phyloP scores from a whole-genome alignment of 2,329 filamentous ascomycete genomes.

The Pseudogymnoascus sp. region DNA sequence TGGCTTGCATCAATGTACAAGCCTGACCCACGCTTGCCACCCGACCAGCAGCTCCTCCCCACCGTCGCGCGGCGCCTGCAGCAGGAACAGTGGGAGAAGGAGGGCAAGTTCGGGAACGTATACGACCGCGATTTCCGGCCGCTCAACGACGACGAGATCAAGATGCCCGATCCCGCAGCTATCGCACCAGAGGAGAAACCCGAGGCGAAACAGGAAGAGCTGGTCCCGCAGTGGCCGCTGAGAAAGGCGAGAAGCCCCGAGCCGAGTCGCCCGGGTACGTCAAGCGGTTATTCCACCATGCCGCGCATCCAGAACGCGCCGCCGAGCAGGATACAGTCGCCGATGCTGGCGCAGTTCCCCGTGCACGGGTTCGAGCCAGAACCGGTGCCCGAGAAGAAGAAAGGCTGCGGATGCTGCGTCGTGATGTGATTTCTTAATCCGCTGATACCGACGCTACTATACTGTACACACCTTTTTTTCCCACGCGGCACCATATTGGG shows the following conservation, averaged over 20 bases:
- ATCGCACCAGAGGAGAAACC: conserved; percentile 24
- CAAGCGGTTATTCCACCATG: conserved; percentile 49
- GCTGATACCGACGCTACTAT: not conserved
- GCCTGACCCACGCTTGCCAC: conserved; percentile 85
- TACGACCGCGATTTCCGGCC: conserved; percentile 86
- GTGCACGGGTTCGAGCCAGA: conserved; percentile 31
- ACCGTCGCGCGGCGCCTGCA: conserved; percentile 86
- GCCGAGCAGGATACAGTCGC: conserved; percentile 19
- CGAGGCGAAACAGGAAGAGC: conserved; percentile 27
- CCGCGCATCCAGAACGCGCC: conserved; percentile 45
- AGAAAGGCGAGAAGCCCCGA: conserved; percentile 40
- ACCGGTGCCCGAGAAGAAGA: conserved; percentile 34
- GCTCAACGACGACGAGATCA: conserved; percentile 57
- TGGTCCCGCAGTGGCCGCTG: conserved; percentile 50
- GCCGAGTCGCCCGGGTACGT: conserved; percentile 37
- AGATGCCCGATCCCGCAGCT: conserved; percentile 9
- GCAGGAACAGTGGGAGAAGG: conserved; percentile 91
- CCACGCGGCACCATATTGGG: not conserved
- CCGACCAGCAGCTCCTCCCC: conserved; percentile 89
- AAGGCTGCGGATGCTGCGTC: conserved; percentile 40
- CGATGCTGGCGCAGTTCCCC: conserved; percentile 27
- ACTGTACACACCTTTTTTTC: not conserved
- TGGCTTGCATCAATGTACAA: conserved; percentile 95
- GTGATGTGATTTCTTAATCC: conserved; percentile 36
- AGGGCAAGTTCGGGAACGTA: conserved; percentile 74